phyloP scores from a whole-genome alignment of 2,329 filamentous ascomycete genomes.

The Cytospora mali region DNA sequence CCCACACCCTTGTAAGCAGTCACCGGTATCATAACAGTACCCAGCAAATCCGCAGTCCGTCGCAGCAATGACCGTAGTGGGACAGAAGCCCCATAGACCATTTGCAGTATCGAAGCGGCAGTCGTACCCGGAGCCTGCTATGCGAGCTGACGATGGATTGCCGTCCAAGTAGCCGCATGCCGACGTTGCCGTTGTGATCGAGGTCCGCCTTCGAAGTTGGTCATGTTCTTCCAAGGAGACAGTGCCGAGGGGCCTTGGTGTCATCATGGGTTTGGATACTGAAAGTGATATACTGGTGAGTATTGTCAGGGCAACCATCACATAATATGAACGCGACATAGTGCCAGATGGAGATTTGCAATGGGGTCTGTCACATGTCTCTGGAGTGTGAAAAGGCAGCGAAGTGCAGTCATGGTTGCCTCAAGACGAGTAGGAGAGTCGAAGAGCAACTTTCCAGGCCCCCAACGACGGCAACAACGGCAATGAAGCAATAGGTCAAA shows the following conservation, averaged over 20 bases:
- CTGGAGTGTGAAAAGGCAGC: not conserved
- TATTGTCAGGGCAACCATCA: not conserved
- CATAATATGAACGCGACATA: not conserved
- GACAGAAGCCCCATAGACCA: slow-evolving; percentile 40
- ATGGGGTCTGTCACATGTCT: not conserved
- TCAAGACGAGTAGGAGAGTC: not conserved
- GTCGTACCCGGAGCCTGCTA: slow-evolving; percentile 39
- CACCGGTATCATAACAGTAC: slow-evolving; percentile 38
- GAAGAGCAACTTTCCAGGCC: not conserved
- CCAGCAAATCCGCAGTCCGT: slow-evolving; percentile 44
- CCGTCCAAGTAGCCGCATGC: slow-evolving; percentile 39
- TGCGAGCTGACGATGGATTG: slow-evolving; percentile 35
- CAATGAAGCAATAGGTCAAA: too few relatives aligned
- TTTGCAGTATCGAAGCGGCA: slow-evolving; percentile 41
- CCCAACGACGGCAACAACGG: not conserved
- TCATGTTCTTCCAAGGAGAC: not conserved
- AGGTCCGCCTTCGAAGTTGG: not conserved
- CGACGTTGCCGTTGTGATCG: not conserved
- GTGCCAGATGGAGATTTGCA: not conserved
- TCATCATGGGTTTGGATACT: not conserved
- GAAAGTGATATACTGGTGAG: not conserved
- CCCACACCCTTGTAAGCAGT: slow-evolving; percentile 41
- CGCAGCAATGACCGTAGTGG: slow-evolving; percentile 38
- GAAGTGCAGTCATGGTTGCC: not conserved
- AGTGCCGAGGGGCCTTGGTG: not conserved